A percentile compares a stretch with the other conserved stretches of the same genome.
phyloP scores from a whole-genome alignment of 495 filamentous ascomycete species.

The Parathielavia appendiculata region DNA sequence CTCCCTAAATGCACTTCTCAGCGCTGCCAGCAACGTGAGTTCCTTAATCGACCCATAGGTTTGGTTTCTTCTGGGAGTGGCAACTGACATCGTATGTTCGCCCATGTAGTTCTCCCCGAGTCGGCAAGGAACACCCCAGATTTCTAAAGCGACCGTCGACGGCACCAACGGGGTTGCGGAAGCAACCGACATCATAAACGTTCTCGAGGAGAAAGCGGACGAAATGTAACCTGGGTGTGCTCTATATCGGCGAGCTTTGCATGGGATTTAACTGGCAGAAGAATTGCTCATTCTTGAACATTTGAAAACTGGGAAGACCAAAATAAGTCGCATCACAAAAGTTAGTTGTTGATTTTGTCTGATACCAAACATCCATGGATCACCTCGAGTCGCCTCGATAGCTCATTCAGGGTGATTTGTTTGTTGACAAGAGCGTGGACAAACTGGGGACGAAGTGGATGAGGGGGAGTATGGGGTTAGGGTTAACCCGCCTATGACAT shows the following conservation, averaged over 20 bases:
- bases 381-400: too few species aligned
- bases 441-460: too few species aligned
- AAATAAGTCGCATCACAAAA: neutral
- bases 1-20: slow-evolving; percentile 81
- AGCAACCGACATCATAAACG: slow-evolving; percentile 33
- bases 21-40: slow-evolving; percentile 84
- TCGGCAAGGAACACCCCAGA: slow-evolving; percentile 51
- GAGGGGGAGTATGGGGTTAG: too few species aligned
- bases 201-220: slow-evolving; percentile 45
- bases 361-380: too few species aligned
- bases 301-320: neutral
- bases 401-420: too few species aligned
- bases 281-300: neutral
- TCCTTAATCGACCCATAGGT: neutral
- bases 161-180: slow-evolving; percentile 29
- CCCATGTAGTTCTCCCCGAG: slow-evolving; percentile 52
- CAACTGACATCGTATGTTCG: slow-evolving; percentile 13
- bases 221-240: slow-evolving; percentile 36
- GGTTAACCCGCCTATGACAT: too few species aligned
- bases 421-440: too few species aligned
- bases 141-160: slow-evolving; percentile 40
- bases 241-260: neutral
- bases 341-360: slow-evolving; percentile 3
- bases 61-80: neutral
- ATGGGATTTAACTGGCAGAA: neutral